These are phyloP conservation scores for Paracoccidioides brasiliensis DNA, from an alignment of 2,329 filamentous ascomycete genomes.

Conservation along the genomic window DNA sequence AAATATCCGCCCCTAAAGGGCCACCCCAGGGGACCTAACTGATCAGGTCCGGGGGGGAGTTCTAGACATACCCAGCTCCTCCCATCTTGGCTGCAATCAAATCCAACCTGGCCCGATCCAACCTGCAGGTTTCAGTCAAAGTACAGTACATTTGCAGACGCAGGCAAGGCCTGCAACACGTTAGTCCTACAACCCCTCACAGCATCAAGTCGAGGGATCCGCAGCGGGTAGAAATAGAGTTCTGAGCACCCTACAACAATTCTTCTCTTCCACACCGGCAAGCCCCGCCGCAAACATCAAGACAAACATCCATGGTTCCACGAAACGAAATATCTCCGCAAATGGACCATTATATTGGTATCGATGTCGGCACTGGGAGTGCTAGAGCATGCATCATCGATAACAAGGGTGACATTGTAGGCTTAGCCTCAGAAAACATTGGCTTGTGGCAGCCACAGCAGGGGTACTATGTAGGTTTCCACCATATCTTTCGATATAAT, in stretches of 20 bases:
- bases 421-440: constrained; percentile 59
- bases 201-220: too few relatives aligned
- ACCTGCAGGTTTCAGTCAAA: background rate
- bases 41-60: background rate
- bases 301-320: constrained; percentile 31
- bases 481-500: background rate
- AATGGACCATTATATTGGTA: constrained; percentile 59
- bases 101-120: background rate
- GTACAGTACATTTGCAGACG: background rate
- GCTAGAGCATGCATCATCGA: constrained; percentile 95
- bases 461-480: constrained; percentile 54
- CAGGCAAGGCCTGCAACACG: background rate
- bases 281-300: constrained; percentile 21
- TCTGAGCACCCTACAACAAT: background rate
- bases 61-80: background rate
- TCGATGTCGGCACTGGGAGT: constrained; percentile 93
- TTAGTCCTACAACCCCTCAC: too few relatives aligned
- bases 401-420: constrained; percentile 71
- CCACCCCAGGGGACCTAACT: too few relatives aligned
- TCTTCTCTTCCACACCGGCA: constrained; percentile 22
- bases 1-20: too few relatives aligned
- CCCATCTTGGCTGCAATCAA: background rate
- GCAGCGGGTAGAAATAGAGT: background rate
- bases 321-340: constrained; percentile 46
- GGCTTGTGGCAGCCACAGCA: constrained; percentile 66